Evolutionary conservation across 352 stramenopile species (phyloP).

Genomic region (Phytophthora meadii): DNA sequence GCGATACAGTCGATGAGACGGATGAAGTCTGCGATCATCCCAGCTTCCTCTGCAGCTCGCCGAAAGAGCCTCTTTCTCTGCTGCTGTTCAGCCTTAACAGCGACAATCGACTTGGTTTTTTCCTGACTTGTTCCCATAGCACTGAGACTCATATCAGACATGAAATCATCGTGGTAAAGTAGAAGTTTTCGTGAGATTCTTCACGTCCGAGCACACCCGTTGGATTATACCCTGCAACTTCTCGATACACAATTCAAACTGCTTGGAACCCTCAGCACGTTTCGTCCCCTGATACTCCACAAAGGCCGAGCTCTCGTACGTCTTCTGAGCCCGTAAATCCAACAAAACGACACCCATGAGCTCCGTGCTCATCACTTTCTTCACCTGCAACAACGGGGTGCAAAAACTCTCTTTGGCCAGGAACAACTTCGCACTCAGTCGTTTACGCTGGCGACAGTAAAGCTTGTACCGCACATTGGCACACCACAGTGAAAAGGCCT

Average conservation of each 20-base stretch:
- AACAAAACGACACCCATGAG: conserved; percentile 84
- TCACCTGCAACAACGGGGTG: conserved; percentile 86
- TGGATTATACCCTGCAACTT: conserved; percentile 91
- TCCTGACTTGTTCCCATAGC: conserved; percentile 52
- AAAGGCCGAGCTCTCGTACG: conserved; percentile 89
- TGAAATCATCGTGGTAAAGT: conserved; percentile 71
- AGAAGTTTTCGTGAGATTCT: conserved; percentile 79
- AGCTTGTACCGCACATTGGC: conserved; percentile 92
- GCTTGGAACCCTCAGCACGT: conserved; percentile 86
- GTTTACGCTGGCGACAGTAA: conserved; percentile 90
- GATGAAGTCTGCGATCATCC: conserved; percentile 94
- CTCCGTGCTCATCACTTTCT: conserved; percentile 88
- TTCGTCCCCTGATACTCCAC: conserved; percentile 91
- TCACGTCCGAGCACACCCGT: conserved; percentile 91
- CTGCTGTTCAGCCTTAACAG: conserved; percentile 91
- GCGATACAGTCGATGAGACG: conserved; percentile 93
- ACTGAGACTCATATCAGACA: conserved; percentile 46
- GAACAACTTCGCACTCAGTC: conserved; percentile 84
- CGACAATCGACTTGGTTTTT: conserved; percentile 94
- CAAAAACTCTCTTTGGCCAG: conserved; percentile 93
- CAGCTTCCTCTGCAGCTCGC: conserved; percentile 86
- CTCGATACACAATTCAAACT: conserved; percentile 92
- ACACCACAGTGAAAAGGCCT: conserved; percentile 90
- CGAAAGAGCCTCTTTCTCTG: conserved; percentile 85
- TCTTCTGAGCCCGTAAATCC: conserved; percentile 89